Conservation (phyloP, 1,284 basidiomycete genomes). For the Puccinia polysora region DNA sequence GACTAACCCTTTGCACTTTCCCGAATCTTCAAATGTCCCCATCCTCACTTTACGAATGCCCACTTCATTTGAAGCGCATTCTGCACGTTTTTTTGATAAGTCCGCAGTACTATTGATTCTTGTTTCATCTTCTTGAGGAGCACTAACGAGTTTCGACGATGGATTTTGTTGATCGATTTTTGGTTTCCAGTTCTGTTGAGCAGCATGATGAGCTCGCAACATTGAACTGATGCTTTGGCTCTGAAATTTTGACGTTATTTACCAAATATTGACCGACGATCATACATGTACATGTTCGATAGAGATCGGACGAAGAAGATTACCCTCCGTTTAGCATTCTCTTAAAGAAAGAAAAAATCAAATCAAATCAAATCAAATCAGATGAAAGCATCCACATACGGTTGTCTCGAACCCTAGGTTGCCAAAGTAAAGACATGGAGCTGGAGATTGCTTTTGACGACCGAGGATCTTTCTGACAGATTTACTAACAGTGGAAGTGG, state of each 20-base stretch:
- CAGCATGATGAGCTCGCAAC: conserved; percentile 47
- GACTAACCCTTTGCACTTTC: conserved; percentile 85
- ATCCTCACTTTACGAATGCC: conserved; percentile 85
- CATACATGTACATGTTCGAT: too few relatives aligned
- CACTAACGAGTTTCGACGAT: background rate
- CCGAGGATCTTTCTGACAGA: conserved; percentile 74
- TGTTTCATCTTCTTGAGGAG: background rate
- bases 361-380: background rate
- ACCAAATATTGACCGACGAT: too few relatives aligned
- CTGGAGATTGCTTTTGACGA: conserved; percentile 75
- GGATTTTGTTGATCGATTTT: too few relatives aligned
- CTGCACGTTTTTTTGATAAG: too few relatives aligned
- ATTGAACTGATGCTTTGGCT: conserved; percentile 48
- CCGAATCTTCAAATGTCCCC: conserved; percentile 91
- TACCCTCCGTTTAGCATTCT: too few relatives aligned
- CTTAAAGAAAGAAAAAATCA: background rate
- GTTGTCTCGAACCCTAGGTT: conserved; percentile 82
- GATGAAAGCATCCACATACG: conserved; percentile 7
- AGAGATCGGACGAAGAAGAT: too few relatives aligned
- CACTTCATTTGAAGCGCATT: conserved; percentile 45
- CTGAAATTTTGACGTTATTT: too few relatives aligned
- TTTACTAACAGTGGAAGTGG: conserved; percentile 59
- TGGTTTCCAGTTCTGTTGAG: conserved; percentile 7
- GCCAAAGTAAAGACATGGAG: conserved; percentile 77
- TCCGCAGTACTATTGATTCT: too few relatives aligned